These are phyloP conservation scores for Immersiella caudata DNA, from an alignment of 495 filamentous ascomycete genomes.

Conservation along the genomic window DNA sequence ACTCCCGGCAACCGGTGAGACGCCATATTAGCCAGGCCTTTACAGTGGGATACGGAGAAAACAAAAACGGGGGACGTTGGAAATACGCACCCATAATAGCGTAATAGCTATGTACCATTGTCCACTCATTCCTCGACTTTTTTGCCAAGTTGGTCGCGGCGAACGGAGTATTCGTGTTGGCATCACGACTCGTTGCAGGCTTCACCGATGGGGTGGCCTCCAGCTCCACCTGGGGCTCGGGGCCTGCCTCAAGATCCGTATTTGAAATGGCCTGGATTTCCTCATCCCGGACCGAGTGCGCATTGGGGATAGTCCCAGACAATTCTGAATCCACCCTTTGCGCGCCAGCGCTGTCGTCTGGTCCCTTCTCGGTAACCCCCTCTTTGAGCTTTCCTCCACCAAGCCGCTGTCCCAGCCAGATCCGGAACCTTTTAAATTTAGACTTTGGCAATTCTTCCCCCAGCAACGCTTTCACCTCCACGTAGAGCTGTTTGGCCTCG, in stretches of 20 bases:
- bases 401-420: background rate
- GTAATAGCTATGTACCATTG: background rate
- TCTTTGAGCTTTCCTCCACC: too few species aligned
- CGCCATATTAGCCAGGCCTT: too few species aligned
- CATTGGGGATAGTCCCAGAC: background rate
- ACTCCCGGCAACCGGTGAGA: too few species aligned
- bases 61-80: too few species aligned
- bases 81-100: conserved; percentile 2
- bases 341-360: too few species aligned
- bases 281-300: background rate
- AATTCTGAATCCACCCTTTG: too few species aligned
- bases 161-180: background rate
- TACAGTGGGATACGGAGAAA: too few species aligned
- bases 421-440: background rate
- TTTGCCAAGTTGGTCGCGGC: too few species aligned
- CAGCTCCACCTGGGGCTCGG: background rate
- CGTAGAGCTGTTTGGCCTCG: background rate
- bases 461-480: background rate
- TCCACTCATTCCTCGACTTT: background rate
- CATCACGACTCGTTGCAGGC: background rate
- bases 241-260: background rate
- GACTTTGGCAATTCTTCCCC: background rate
- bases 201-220: background rate
- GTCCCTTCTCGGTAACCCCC: too few species aligned
- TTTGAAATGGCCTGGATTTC: background rate